These are phyloP conservation scores for Pseudogymnoascus sp. DNA, from an alignment of 2,329 filamentous ascomycete species.

Conservation along the genomic window DNA sequence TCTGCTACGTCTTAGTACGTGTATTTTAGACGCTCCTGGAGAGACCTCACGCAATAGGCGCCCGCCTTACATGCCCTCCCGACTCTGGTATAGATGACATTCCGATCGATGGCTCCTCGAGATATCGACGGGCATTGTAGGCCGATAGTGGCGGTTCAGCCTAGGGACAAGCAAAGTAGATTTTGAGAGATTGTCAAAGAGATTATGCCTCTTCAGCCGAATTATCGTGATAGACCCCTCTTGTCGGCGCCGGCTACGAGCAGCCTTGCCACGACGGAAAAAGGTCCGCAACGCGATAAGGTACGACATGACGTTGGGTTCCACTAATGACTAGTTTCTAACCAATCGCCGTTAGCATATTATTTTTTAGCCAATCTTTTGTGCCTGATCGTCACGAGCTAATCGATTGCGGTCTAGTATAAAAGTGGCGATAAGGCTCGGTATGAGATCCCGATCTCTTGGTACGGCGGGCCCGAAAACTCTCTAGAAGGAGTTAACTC, in stretches of 20 bases:
- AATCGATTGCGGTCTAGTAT: not conserved
- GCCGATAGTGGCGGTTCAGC: not conserved
- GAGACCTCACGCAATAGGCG: slow-evolving; percentile 1
- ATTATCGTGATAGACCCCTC: not conserved
- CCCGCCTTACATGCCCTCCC: not conserved
- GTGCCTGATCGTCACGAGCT: not conserved
- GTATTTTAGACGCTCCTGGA: not conserved
- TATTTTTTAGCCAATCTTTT: not conserved
- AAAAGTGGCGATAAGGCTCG: not conserved
- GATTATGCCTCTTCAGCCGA: not conserved
- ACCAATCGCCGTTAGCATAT: not conserved
- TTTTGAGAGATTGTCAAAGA: not conserved
- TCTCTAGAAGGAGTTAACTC: not conserved
- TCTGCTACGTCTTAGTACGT: slow-evolving; percentile 12
- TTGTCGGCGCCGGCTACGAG: not conserved
- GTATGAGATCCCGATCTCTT: slow-evolving; percentile 5
- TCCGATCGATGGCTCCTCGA: slow-evolving; percentile 6
- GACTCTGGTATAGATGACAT: not conserved
- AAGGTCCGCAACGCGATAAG: not conserved
- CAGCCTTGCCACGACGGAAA: slow-evolving; percentile 3
- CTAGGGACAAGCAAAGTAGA: not conserved
- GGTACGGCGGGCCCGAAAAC: not conserved
- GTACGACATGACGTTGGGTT: not conserved
- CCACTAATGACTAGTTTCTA: not conserved
- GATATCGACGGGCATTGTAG: slow-evolving; percentile 8